phyloP scores from a whole-genome alignment of 208 protist species.

The Trypanosoma boissoni region DNA sequence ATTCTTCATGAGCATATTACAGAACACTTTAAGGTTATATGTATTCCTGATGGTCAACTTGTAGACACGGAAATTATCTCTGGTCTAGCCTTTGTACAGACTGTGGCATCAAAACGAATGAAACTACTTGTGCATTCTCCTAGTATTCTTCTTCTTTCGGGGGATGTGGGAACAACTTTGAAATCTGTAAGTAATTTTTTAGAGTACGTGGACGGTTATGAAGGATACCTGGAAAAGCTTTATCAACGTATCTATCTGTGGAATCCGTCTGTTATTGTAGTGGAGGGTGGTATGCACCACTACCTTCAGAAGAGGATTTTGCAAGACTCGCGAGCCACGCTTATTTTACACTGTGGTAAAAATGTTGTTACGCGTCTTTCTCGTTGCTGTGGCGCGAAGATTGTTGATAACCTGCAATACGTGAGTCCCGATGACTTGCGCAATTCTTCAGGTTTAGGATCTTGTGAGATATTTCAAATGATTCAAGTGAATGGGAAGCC shows the following conservation, averaged over 20 bases:
- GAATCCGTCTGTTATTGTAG: constrained; percentile 64
- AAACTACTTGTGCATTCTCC: constrained; percentile 35
- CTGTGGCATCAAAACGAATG: constrained; percentile 32
- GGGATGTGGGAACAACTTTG: constrained; percentile 36
- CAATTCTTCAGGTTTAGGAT: constrained; percentile 38
- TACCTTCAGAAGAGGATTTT: constrained; percentile 58
- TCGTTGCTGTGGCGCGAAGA: constrained; percentile 36
- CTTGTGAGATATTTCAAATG: constrained; percentile 40
- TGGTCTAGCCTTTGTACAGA: constrained; percentile 25
- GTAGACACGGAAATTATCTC: constrained; percentile 23
- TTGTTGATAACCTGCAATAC: constrained; percentile 68
- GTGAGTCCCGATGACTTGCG: constrained; percentile 40
- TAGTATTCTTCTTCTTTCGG: constrained; percentile 57
- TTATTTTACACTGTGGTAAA: constrained; percentile 56
- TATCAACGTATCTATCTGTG: constrained; percentile 65
- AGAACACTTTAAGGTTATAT: constrained; percentile 30
- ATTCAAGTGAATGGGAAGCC: constrained; percentile 31
- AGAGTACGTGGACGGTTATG: constrained; percentile 58
- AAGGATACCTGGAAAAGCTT: constrained; percentile 63
- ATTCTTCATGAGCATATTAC: constrained; percentile 17
- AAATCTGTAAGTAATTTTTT: constrained; percentile 34
- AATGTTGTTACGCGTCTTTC: constrained; percentile 39
- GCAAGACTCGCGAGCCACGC: constrained; percentile 34
- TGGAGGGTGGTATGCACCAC: constrained; percentile 77
- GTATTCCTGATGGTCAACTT: constrained; percentile 18